phyloP scores from a whole-genome alignment of 306 rosid genomes.

The Citrullus amarus region DNA sequence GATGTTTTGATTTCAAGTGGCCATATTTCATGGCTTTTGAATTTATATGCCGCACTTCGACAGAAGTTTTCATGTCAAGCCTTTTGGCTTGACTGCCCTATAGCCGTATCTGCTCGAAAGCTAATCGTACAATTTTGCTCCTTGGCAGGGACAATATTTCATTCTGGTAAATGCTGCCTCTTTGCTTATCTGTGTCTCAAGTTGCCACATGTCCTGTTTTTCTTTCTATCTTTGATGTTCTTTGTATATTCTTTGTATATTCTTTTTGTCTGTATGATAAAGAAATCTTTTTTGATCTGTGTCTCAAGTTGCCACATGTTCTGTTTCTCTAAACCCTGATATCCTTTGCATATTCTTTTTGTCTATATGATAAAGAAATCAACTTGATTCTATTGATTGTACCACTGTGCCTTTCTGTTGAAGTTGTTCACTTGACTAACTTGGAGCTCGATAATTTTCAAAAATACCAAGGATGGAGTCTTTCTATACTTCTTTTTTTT shows the following conservation, averaged over 20 bases:
- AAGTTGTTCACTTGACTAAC: not conserved
- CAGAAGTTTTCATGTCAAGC: conserved; percentile 69
- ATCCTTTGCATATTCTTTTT: not conserved
- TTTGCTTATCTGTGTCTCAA: conserved; percentile 6
- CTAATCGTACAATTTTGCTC: conserved; percentile 83
- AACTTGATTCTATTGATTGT: not conserved
- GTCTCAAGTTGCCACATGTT: no score
- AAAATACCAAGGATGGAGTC: no score
- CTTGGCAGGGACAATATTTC: conserved; percentile 71
- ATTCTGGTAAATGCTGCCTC: conserved; percentile 44
- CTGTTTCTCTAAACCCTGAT: not conserved
- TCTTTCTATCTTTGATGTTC: conserved; percentile 2
- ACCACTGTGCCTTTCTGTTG: not conserved
- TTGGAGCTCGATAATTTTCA: not conserved
- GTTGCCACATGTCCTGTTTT: conserved; percentile 3
- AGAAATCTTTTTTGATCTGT: not conserved
- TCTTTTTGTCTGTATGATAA: not conserved
- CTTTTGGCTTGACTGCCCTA: conserved; percentile 87
- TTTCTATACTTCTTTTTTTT: no score
- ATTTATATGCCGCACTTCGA: conserved; percentile 65
- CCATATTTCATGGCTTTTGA: conserved; percentile 84
- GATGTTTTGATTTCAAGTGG: conserved; percentile 64
- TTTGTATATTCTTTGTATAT: not conserved
- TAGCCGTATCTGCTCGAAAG: conserved; percentile 82
- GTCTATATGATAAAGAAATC: not conserved